Conservation (phyloP, 1,139 yeast genomes). For the Hyphopichia wangnamkhiaoensis region DNA sequence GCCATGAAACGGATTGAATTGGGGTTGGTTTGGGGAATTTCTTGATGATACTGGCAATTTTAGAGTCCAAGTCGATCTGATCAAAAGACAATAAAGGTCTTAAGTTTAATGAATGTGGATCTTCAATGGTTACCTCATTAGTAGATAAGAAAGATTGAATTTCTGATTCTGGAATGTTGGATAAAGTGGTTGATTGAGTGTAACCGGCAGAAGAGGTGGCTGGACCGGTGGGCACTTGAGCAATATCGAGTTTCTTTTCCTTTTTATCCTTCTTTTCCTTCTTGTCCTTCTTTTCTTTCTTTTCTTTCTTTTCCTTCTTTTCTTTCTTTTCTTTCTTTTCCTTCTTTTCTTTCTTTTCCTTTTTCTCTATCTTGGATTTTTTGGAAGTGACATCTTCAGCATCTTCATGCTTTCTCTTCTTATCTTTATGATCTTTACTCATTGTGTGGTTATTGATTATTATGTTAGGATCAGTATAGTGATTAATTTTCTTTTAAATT, state of each 20-base stretch:
- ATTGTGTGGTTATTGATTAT: constrained; percentile 13
- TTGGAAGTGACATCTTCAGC: constrained; percentile 25
- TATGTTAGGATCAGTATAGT: neutral
- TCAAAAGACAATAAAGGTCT: constrained; percentile 75
- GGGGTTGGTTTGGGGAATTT: constrained; percentile 92
- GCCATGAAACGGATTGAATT: constrained; percentile 97
- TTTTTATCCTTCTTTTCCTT: constrained; percentile 13
- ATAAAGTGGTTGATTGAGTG: constrained; percentile 30
- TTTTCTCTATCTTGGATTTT: constrained; percentile 34
- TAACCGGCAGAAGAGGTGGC: constrained; percentile 20
- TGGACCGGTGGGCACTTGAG: constrained; percentile 11
- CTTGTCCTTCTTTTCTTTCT: constrained; percentile 31
- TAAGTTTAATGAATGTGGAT: constrained; percentile 51
- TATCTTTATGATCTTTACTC: constrained; percentile 39
- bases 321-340: constrained; percentile 50
- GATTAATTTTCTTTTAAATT: too few relatives aligned
- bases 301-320: constrained; percentile 37
- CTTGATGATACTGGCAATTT: constrained; percentile 57
- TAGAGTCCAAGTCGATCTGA: constrained; percentile 56
- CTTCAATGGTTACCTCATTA: constrained; percentile 82
- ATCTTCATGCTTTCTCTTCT: constrained; percentile 44
- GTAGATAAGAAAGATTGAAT: constrained; percentile 62
- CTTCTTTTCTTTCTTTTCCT: constrained; percentile 47
- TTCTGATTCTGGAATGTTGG: constrained; percentile 49
- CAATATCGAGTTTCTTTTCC: constrained; percentile 10